Base-by-base conservation (phyloP, 345 rosid genomes). In the Salix suchowensis region DNA sequence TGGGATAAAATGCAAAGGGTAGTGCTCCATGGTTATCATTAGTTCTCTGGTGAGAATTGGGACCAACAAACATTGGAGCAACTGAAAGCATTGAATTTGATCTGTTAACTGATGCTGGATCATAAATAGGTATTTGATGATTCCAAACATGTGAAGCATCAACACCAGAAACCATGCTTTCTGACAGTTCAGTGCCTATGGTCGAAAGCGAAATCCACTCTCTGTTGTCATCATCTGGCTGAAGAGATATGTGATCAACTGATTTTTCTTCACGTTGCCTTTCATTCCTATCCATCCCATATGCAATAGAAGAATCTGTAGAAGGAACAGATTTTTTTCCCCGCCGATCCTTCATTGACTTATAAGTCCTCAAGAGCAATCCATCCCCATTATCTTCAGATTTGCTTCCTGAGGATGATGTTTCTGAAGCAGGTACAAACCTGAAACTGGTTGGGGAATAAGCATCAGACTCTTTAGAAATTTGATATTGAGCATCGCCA, bases 301-400 rank as follows among this genome's bases (percentile, higher is more conserved):
- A 28, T 23, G 24, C 28, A 60, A 55, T 36, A 48, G 82, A 62
- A 24, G 50, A 62, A 55, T 30, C 70, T 46, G 73, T 30, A 16
- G 72, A 18, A 12, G 50, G 48, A 28, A 18, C 48, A 52, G 67
- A 65, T 67, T 80, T 67, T 21, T 40, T 71, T 10, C 73, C 68
- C n/a, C 28, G 24, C 54, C 71, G 76, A 14, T 72, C 73, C 70
- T 62, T 61, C 1, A 4, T 61, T 28, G 76, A 60, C 50, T 80
- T 80, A 2, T n/a, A 70, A 23, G 69, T 40, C 69, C 55, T 61
- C 24, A 54, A 13, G 39, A 70, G 37, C 46, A 37, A 61, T 30
- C 73, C 70, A 37, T 76, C 74, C 23, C 72, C 69, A 60, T n/a
- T 24, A 76, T 66, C 58, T 80, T 76, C 80, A 37, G 80, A 67